A percentile compares a stretch with the other conserved stretches of the same genome.
These are phyloP conservation scores for Flaveria floridana DNA, from an alignment of 140 eudicot genomes.

Conservation along the genomic window DNA sequence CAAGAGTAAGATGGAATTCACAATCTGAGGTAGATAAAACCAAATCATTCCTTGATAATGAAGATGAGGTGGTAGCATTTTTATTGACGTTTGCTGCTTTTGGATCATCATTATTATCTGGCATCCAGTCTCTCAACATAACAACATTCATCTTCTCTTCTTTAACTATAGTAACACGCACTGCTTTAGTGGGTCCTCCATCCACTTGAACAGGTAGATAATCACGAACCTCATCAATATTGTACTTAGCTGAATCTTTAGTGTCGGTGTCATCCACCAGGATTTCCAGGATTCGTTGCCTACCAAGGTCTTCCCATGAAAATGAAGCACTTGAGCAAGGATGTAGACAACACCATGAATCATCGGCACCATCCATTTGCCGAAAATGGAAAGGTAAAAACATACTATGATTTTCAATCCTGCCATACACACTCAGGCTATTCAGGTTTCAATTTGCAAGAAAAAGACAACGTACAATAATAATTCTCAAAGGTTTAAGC, in stretches of 20 bases:
- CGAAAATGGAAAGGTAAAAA: conserved; percentile 74
- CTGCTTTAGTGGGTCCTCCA: conserved; percentile 65
- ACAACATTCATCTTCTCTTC: conserved; percentile 87
- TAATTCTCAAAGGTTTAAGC: conserved; percentile 1
- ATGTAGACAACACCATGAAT: conserved; percentile 74
- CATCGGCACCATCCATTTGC: conserved; percentile 70
- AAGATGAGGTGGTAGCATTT: conserved; percentile 37
- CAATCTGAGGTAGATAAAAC: conserved; percentile 44
- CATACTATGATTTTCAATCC: conserved; percentile 94
- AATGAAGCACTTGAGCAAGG: conserved; percentile 78
- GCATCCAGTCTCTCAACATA: conserved; percentile 86
- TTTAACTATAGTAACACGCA: conserved; percentile 65
- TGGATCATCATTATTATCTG: conserved; percentile 42
- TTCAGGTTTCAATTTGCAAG: conserved; percentile 13
- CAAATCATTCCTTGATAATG: conserved; percentile 37
- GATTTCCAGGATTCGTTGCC: conserved; percentile 67
- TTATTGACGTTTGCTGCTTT: conserved; percentile 11
- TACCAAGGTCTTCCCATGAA: conserved; percentile 97
- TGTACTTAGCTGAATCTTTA: conserved; percentile 51
- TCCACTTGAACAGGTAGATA: conserved; percentile 56
- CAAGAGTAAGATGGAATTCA: conserved; percentile 87
- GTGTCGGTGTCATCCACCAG: conserved; percentile 58
- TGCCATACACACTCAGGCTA: conserved; percentile 29
- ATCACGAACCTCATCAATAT: conserved; percentile 83
- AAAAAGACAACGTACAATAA: background rate